These are phyloP conservation scores for Sporothrix luriei DNA, from an alignment of 2,329 filamentous ascomycete genomes.

Conservation along the genomic window DNA sequence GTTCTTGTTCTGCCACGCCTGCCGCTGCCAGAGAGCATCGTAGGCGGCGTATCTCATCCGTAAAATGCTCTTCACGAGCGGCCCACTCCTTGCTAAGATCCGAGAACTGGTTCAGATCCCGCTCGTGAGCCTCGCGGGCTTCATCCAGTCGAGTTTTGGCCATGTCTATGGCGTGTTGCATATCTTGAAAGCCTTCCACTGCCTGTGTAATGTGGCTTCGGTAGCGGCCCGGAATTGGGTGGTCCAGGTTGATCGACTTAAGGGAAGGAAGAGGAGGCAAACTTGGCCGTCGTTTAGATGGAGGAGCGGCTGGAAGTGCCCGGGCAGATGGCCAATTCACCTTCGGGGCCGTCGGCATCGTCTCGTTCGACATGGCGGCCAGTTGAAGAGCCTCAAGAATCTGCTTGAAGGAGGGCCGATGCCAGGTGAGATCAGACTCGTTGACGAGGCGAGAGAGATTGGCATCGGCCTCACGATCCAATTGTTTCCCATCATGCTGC, in stretches of 20 bases:
- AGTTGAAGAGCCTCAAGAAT: slow-evolving; percentile 51
- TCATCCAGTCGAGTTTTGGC: slow-evolving; percentile 40
- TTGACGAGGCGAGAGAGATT: background rate
- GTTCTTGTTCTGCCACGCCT: slow-evolving; percentile 28
- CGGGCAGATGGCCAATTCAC: background rate
- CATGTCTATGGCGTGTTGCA: slow-evolving; percentile 38
- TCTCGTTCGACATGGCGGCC: slow-evolving; percentile 46
- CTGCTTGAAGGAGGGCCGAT: slow-evolving; percentile 50
- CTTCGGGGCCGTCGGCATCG: background rate
- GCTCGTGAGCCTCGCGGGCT: slow-evolving; percentile 40
- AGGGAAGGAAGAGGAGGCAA: background rate
- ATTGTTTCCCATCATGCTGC: slow-evolving; percentile 21
- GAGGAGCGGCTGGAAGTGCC: background rate
- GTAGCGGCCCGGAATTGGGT: slow-evolving; percentile 47
- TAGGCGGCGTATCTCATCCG: slow-evolving; percentile 48
- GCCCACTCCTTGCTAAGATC: slow-evolving; percentile 46
- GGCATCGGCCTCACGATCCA: background rate
- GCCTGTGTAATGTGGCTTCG: slow-evolving; percentile 48
- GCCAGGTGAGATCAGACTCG: slow-evolving; percentile 40
- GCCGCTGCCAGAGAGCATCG: slow-evolving; percentile 38
- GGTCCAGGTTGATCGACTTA: background rate
- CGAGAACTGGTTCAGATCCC: slow-evolving; percentile 44
- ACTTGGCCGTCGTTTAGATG: background rate
- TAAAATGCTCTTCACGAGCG: slow-evolving; percentile 45
- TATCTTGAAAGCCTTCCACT: slow-evolving; percentile 44